Conservation (phyloP, 805 yeast genomes). For the Cyberlindnera maclurae region DNA sequence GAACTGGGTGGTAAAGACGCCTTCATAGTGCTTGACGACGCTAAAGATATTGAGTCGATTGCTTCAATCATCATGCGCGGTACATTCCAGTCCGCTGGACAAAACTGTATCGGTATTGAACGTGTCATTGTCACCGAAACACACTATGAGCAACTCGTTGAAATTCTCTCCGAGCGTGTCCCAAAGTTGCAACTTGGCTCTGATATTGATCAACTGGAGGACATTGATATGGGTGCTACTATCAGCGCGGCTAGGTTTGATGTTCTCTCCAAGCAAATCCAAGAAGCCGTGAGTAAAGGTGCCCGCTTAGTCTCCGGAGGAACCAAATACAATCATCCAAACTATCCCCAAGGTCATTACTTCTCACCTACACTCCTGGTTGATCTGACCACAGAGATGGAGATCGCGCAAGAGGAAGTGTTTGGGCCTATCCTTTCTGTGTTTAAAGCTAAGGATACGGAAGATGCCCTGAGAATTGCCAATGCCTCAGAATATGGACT, state of each 20-base stretch:
- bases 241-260: conserved; percentile 72
- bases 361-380: conserved; percentile 84
- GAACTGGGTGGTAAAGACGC: conserved; percentile 98
- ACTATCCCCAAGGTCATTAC: conserved; percentile 92
- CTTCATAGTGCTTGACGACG: conserved; percentile 78
- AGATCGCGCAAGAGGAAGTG: conserved; percentile 81
- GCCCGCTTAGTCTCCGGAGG: conserved; percentile 83
- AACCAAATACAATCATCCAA: conserved; percentile 71
- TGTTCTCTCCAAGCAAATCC: conserved; percentile 55
- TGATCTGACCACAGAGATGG: conserved; percentile 73
- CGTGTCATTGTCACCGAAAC: conserved; percentile 76
- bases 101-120: conserved; percentile 96
- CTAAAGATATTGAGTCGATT: conserved; percentile 44
- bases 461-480: conserved; percentile 69
- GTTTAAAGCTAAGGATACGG: conserved; percentile 60
- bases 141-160: conserved; percentile 57
- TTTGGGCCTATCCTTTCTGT: conserved; percentile 88
- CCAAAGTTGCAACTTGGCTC: conserved; percentile 71
- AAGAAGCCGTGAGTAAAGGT: conserved; percentile 73
- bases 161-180: conserved; percentile 51
- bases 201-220: conserved; percentile 84
- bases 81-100: conserved; percentile 95
- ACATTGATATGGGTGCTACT: conserved; percentile 95
- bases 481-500: conserved; percentile 84
- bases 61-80: conserved; percentile 90